Percentiles rank a stretch among this genome's conserved stretches.
These are phyloP conservation scores for Berkeleyomyces rouxiae DNA, from an alignment of 2,329 filamentous ascomycete species.

Conservation along the genomic window DNA sequence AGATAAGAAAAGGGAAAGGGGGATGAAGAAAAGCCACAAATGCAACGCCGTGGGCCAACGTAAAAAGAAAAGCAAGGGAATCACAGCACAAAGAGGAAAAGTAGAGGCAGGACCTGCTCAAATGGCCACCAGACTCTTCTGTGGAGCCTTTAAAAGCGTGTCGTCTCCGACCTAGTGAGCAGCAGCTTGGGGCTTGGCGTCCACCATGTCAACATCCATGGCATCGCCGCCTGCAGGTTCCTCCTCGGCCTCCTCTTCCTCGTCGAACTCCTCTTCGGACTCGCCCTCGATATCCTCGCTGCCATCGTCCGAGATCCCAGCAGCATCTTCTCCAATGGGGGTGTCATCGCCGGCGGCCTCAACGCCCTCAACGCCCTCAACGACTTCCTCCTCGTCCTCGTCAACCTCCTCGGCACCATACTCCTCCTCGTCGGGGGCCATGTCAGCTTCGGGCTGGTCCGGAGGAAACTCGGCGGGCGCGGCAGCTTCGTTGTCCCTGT, in stretches of 20 bases:
- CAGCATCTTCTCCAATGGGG: slow-evolving; percentile 19
- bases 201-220: slow-evolving; percentile 33
- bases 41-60: slow-evolving; percentile 8
- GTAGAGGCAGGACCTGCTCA: slow-evolving; percentile 9
- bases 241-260: slow-evolving; percentile 30
- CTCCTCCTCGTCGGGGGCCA: slow-evolving; percentile 65
- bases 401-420: slow-evolving; percentile 86
- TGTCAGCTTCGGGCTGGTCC: slow-evolving; percentile 91
- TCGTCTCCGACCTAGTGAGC: slow-evolving; percentile 12
- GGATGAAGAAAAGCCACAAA: slow-evolving; percentile 7
- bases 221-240: slow-evolving; percentile 26
- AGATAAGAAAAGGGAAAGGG: slow-evolving; percentile 2
- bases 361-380: slow-evolving; percentile 37
- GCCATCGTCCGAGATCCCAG: slow-evolving; percentile 53
- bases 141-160: slow-evolving; percentile 4
- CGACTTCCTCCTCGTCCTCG: slow-evolving; percentile 44
- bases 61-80: slow-evolving; percentile 7
- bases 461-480: slow-evolving; percentile 92
- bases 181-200: slow-evolving; percentile 20
- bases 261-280: slow-evolving; percentile 55
- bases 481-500: slow-evolving; percentile 91
- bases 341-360: slow-evolving; percentile 42
- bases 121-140: slow-evolving; percentile 8
- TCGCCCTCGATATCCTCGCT: slow-evolving; percentile 68
- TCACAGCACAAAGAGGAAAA: background rate